These are phyloP conservation scores for Helichrysum umbraculigerum DNA, from an alignment of 129 eudicot genomes.

Conservation along the genomic window DNA sequence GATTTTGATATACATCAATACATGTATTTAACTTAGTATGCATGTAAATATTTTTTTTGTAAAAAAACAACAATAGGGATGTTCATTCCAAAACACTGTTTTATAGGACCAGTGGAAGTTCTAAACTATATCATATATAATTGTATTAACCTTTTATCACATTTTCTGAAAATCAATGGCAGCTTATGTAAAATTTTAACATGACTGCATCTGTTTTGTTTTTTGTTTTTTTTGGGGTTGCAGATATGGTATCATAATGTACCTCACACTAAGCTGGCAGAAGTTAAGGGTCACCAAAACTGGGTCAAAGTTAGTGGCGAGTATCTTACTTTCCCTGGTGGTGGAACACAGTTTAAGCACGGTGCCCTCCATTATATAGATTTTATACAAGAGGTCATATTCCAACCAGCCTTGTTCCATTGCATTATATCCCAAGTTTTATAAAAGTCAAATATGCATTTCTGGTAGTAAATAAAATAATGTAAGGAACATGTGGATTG, in stretches of 20 bases:
- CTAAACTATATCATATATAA: too few relatives aligned
- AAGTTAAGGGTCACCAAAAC: conserved; percentile 82
- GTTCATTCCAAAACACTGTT: too few relatives aligned
- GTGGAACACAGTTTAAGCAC: conserved; percentile 93
- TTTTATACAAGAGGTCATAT: conserved; percentile 68
- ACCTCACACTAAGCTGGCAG: conserved; percentile 85
- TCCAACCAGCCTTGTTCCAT: conserved; percentile 6
- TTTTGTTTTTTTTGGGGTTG: not conserved
- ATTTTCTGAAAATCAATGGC: too few relatives aligned
- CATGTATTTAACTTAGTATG: too few relatives aligned
- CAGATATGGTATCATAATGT: conserved; percentile 93
- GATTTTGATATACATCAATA: too few relatives aligned
- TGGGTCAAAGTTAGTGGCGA: conserved; percentile 94
- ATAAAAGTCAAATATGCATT: not conserved
- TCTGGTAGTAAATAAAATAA: not conserved
- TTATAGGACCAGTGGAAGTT: too few relatives aligned
- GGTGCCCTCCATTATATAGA: conserved; percentile 94
- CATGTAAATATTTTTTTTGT: too few relatives aligned
- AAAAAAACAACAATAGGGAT: too few relatives aligned
- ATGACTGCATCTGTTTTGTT: too few relatives aligned
- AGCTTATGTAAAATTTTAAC: too few relatives aligned
- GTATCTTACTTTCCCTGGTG: conserved; percentile 89
- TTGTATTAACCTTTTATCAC: too few relatives aligned
- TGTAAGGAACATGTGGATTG: not conserved
- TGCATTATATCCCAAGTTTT: not conserved